Evolutionary conservation across 192 early-diverging fungal genomes (phyloP).

Genomic region (Backusella circina): DNA sequence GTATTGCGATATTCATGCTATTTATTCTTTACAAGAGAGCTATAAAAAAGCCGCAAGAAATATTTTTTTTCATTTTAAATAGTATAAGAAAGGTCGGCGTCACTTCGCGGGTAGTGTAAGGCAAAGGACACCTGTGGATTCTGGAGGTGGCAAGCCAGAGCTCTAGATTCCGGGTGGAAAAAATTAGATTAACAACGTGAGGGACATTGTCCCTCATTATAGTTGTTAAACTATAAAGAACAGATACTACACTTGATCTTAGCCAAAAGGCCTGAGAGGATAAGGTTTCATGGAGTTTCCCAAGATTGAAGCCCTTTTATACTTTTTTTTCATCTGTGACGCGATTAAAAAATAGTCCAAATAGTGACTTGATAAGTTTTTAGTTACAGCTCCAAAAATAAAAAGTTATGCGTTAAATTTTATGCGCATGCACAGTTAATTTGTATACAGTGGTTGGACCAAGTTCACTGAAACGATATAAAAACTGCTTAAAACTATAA

Average conservation of each 20-base stretch:
- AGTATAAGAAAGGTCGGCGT: conserved; percentile 37
- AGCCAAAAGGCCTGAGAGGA: conserved; percentile 84
- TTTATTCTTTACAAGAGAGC: not conserved
- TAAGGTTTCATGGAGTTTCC: conserved; percentile 34
- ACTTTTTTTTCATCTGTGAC: conserved; percentile 20
- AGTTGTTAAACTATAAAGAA: conserved; percentile 75
- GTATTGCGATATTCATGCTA: not conserved
- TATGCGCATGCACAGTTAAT: too few relatives aligned
- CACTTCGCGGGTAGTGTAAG: conserved; percentile 61
- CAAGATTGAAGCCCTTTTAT: conserved; percentile 20
- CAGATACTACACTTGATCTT: conserved; percentile 92
- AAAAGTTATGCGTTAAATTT: too few relatives aligned
- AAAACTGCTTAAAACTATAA: too few relatives aligned
- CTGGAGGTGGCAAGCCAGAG: conserved; percentile 45
- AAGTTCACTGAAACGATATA: too few relatives aligned
- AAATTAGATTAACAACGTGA: conserved; percentile 61
- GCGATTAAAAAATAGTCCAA: not conserved
- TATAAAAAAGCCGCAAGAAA: not conserved
- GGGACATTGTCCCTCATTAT: conserved; percentile 44
- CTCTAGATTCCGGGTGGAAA: conserved; percentile 38
- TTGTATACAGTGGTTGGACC: too few relatives aligned
- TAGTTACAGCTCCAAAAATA: too few relatives aligned
- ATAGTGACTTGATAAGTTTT: not conserved
- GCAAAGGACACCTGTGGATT: conserved; percentile 59
- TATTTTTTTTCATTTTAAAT: conserved; percentile 12